Evolutionary conservation across 225 moss, liverwort and hornwort species (phyloP).

Genomic region (Antitrichia curtipendula): DNA sequence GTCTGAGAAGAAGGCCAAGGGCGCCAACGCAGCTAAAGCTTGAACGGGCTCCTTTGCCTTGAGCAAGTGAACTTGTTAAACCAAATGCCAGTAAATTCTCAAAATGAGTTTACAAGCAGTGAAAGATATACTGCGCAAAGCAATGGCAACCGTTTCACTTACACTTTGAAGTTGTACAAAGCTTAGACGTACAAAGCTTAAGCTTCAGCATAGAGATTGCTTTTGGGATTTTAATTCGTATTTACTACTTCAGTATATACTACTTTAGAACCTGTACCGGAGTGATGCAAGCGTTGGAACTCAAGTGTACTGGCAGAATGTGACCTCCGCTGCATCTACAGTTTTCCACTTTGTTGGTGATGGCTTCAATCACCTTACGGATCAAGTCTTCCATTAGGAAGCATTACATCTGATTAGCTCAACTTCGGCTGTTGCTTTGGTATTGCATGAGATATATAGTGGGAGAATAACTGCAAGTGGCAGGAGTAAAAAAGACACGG

Average conservation of each 20-base stretch:
- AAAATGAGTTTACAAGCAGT: neutral
- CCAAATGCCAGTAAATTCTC: neutral
- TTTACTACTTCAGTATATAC: neutral
- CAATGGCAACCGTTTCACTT: neutral
- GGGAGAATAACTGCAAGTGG: no score
- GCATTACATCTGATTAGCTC: no score
- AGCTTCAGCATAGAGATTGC: neutral
- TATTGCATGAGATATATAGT: no score
- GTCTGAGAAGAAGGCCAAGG: neutral
- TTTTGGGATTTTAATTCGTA: neutral
- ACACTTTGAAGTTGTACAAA: neutral
- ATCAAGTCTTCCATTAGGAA: no score
- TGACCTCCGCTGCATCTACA: no score
- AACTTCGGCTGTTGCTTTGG: no score
- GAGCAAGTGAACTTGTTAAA: neutral
- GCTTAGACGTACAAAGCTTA: neutral
- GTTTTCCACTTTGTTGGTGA: no score
- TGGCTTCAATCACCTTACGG: no score
- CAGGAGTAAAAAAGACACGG: no score
- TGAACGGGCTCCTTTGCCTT: neutral
- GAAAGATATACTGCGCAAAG: neutral
- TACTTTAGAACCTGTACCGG: no score
- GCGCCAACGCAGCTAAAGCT: neutral
- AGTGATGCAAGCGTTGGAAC: no score
- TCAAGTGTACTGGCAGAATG: no score